These are phyloP conservation scores for Aureobasidium namibiae DNA, from an alignment of 2,329 filamentous ascomycete species.

Conservation along the genomic window DNA sequence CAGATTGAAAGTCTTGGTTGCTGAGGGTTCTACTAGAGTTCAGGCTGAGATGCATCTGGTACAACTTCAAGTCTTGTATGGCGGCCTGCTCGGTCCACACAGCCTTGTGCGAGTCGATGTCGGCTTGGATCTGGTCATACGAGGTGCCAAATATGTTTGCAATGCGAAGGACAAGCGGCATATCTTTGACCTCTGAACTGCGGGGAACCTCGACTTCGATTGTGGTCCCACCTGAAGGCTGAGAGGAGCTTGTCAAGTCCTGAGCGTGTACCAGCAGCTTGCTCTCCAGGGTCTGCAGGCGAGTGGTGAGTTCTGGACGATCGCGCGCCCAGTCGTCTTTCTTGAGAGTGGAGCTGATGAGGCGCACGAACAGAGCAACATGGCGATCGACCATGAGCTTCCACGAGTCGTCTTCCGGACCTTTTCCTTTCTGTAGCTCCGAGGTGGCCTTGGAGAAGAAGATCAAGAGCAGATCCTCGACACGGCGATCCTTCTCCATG, in stretches of 20 bases:
- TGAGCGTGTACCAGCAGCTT: slow-evolving; percentile 93
- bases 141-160: slow-evolving; percentile 77
- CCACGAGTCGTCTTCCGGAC: slow-evolving; percentile 76
- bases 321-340: slow-evolving; percentile 80
- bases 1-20: slow-evolving; percentile 79
- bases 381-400: slow-evolving; percentile 89
- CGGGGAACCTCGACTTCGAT: slow-evolving; percentile 77
- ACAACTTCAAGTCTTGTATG: slow-evolving; percentile 82
- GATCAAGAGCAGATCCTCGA: slow-evolving; percentile 87
- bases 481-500: slow-evolving; percentile 87
- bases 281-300: slow-evolving; percentile 75
- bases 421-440: slow-evolving; percentile 71
- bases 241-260: slow-evolving; percentile 58
- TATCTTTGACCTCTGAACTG: slow-evolving; percentile 91
- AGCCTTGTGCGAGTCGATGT: slow-evolving; percentile 73
- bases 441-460: slow-evolving; percentile 95
- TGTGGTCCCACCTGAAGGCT: slow-evolving; percentile 52
- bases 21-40: slow-evolving; percentile 69
- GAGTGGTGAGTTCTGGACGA: slow-evolving; percentile 71
- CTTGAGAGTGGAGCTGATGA: slow-evolving; percentile 71
- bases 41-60: slow-evolving; percentile 80
- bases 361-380: slow-evolving; percentile 84
- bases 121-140: slow-evolving; percentile 71
- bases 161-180: slow-evolving; percentile 85
- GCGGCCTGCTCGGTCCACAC: slow-evolving; percentile 89